These are phyloP conservation scores for Saturnispora zaruensis DNA, from an alignment of 805 yeast species.

Conservation along the genomic window DNA sequence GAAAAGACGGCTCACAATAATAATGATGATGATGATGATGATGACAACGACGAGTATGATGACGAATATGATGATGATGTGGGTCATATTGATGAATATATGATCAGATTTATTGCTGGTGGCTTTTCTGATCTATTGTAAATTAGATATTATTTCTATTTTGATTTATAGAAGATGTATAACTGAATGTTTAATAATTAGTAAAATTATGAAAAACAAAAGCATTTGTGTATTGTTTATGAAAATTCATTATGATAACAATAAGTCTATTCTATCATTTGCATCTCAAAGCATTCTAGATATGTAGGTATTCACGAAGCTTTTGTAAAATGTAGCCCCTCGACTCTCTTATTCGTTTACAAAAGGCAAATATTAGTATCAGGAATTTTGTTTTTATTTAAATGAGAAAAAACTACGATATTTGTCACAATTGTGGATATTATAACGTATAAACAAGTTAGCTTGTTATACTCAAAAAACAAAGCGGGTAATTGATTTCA, in stretches of 20 bases:
- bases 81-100: slow-evolving; percentile 90
- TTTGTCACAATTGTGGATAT: too few relatives aligned
- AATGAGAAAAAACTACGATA: too few relatives aligned
- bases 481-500: too few relatives aligned
- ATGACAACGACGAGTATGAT: slow-evolving; percentile 59
- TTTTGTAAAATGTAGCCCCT: too few relatives aligned
- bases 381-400: too few relatives aligned
- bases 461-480: too few relatives aligned
- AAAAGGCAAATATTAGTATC: too few relatives aligned
- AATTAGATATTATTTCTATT: background rate
- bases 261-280: background rate
- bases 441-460: too few relatives aligned
- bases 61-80: slow-evolving; percentile 53
- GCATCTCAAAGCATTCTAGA: too few relatives aligned
- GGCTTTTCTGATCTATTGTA: slow-evolving; percentile 41
- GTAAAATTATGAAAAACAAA: background rate
- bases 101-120: slow-evolving; percentile 82
- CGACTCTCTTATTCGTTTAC: too few relatives aligned
- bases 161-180: background rate
- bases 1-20: slow-evolving; percentile 39
- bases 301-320: too few relatives aligned
- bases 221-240: background rate
- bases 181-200: background rate
- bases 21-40: slow-evolving; percentile 72
- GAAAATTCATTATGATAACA: too few relatives aligned